These are phyloP conservation scores for Acmispon strigosus DNA, from an alignment of 306 rosid genomes.

Conservation along the genomic window DNA sequence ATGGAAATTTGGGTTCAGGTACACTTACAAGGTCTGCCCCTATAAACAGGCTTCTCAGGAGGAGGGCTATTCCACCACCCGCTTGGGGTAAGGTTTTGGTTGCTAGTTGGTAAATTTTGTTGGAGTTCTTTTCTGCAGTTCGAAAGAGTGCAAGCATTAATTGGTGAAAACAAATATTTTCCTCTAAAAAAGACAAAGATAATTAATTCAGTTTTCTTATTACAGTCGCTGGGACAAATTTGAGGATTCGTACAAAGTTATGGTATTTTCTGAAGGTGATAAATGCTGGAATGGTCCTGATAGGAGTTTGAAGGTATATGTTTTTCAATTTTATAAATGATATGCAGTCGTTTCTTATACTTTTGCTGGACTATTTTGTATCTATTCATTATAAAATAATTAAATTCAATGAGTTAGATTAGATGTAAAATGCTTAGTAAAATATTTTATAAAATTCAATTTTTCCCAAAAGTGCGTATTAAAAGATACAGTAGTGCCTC, in stretches of 20 bases:
- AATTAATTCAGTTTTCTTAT: constrained; percentile 6
- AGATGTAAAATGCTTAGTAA: neutral
- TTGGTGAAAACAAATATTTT: neutral
- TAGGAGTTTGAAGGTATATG: constrained; percentile 88
- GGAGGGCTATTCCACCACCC: constrained; percentile 79
- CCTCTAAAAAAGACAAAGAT: neutral
- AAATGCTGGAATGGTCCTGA: constrained; percentile 99
- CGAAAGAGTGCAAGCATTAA: constrained; percentile 6
- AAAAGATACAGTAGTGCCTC: constrained; percentile 6
- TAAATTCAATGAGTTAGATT: no score
- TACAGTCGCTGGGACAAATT: constrained; percentile 92
- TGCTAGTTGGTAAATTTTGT: constrained; percentile 12
- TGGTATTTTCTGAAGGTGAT: constrained; percentile 86
- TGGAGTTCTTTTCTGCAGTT: constrained; percentile 1
- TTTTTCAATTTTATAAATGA: neutral
- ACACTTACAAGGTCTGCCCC: constrained; percentile 93
- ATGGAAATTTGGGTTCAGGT: constrained; percentile 53
- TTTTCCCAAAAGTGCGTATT: neutral
- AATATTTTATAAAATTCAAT: neutral
- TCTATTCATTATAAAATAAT: neutral
- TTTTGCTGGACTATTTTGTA: neutral
- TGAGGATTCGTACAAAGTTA: constrained; percentile 74
- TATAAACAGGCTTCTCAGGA: constrained; percentile 89
- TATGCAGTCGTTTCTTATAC: neutral
- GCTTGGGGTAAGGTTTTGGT: constrained; percentile 74